Base-by-base conservation (phyloP, 2,329 filamentous ascomycete genomes). In the Macrophomina tecta region DNA sequence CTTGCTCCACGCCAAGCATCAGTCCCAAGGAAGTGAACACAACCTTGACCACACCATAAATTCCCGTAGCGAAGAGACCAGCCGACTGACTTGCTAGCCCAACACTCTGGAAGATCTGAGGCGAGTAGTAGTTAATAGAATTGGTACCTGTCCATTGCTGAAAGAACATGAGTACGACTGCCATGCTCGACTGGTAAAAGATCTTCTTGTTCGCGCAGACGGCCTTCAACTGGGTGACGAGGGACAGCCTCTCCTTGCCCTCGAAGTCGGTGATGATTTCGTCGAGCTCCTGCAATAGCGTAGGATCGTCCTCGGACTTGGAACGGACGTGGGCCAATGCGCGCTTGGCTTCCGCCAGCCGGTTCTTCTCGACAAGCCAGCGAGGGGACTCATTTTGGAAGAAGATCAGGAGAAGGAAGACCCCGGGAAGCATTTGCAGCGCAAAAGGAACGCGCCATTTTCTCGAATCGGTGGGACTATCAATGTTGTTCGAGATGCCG, bases 381-480 rank as follows among this genome's bases (percentile, higher is more conserved):
- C 84, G 81, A 1, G 84, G 83, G 2, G 80, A 83, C 67, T 86
- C 84, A 64, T 83, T 84, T 53, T 84, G 78, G 73, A 85, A 85
- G 52, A 84, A 71, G 14, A 86, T 78, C 3, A 79, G 70, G 9
- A 86, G 71, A 62, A 86, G 80, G n/a, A 85, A 70, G 0, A 78
- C 79, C 16, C 83, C 84, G 0, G 84, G 84, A 1, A 86, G 76
- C 65, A 85, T 82, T 72, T 86, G 84, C 9, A 86, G 75, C 1
- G 81, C 83, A 28, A 86, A 83, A 0, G 84, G 84, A 4, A 85
- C 76, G 7, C 83, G 80, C 84, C 84, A 86, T 73, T 86, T 84
- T n/a, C 77, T 79, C 2, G 82, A 79, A 45, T 79, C 78, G 8
- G 55, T 63, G 2, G 48, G 18, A 4, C 78, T 73, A 11, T 73